Percentiles rank a stretch among this genome's conserved stretches.
phyloP scores from a whole-genome alignment of 305 asterid species.

The Ruellia speciosa region DNA sequence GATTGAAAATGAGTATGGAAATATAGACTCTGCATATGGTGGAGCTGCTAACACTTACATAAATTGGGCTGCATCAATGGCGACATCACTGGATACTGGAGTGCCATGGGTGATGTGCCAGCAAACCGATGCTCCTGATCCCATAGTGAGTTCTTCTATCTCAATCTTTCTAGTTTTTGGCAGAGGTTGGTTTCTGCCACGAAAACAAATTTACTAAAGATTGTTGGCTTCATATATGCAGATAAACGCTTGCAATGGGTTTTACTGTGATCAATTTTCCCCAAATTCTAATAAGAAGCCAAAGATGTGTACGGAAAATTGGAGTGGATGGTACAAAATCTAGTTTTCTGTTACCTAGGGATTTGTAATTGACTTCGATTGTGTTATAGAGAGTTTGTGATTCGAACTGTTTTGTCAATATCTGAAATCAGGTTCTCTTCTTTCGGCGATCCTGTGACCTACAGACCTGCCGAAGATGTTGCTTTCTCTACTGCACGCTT shows the following conservation, averaged over 20 bases:
- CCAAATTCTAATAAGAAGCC: constrained; percentile 74
- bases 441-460: constrained; percentile 73
- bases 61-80: constrained; percentile 90
- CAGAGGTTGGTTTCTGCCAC: background rate
- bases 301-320: constrained; percentile 95
- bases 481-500: constrained; percentile 94
- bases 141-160: constrained; percentile 43
- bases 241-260: constrained; percentile 97
- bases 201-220: background rate
- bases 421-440: constrained; percentile 56
- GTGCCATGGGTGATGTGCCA: constrained; percentile 36
- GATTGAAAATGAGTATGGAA: constrained; percentile 97
- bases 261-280: constrained; percentile 85
- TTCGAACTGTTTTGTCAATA: background rate
- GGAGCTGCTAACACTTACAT: constrained; percentile 58
- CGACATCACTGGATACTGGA: constrained; percentile 66
- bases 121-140: constrained; percentile 84
- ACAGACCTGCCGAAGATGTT: constrained; percentile 83
- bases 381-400: too few relatives aligned
- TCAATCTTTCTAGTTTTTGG: background rate
- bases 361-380: constrained; percentile 4
- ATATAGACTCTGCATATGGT: constrained; percentile 52
- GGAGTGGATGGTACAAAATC: constrained; percentile 81
- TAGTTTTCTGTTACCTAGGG: constrained; percentile 10
- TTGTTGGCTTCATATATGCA: constrained; percentile 17